Base-by-base conservation (phyloP, 495 filamentous ascomycete species). In the Sabuloglossum arenarium region DNA sequence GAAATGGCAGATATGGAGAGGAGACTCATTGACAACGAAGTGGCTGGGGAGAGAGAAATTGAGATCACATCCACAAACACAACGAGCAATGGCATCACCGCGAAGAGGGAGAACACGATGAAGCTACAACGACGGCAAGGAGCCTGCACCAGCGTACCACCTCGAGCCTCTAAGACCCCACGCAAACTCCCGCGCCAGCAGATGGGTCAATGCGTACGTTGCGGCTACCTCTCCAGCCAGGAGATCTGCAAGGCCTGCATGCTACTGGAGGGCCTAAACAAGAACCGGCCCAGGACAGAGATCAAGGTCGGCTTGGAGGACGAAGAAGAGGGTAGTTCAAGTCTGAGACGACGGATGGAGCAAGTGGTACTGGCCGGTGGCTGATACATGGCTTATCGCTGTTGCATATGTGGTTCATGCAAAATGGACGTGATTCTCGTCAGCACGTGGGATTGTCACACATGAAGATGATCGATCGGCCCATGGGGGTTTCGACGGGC, bases 1-100 rank as follows among this genome's bases (percentile, higher is more conserved):
- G 88, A 94, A 62, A 96, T 97, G 90, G 85, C 80, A n/a, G 79
- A 73, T 14, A 91, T 95, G 88, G 90, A 96, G 66, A 78, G 79
- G 65, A 76, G 80, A 63, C 69, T 98, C 23, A 71, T 74, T 27
- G 73, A 79, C 42, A 80, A 86, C 58, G 85, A 89, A 54, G 70
- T 70, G 1, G 80, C 79, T 9, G 70, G 75, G 37, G 74, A 66
- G 0, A 71, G 77, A 3, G 89, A 97, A 66, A 79, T 79, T 0
- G 87, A 94, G 60, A 73, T 96, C 56, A 73, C 75, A 16, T 56
- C 76, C 19, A 60, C 67, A 6, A 63, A 5, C 19, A 55, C 61
- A 25, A 54, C 57, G n/a, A 54, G 34, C 11, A 32, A 50, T 25
- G 37, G 6, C 59, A 59, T 45, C 50, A 4, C 12, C 19, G 21